These are phyloP conservation scores for Ophiostoma quercus DNA, from an alignment of 2,329 filamentous ascomycete genomes.

Conservation along the genomic window DNA sequence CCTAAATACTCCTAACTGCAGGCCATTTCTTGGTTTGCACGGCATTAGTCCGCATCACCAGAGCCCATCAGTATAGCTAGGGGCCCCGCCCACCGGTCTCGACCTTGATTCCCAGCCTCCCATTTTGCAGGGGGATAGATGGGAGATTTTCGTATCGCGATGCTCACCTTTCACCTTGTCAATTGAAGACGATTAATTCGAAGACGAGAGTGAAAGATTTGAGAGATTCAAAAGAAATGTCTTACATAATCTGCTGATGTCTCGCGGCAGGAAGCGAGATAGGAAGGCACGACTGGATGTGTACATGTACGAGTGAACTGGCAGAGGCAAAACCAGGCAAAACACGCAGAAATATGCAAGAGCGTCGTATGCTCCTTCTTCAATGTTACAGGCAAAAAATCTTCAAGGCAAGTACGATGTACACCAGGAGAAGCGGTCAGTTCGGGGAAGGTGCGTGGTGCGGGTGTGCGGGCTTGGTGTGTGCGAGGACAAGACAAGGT, in stretches of 20 bases:
- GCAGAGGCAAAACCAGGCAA: not conserved
- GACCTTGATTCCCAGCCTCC: conserved; percentile 7
- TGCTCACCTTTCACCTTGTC: conserved; percentile 2
- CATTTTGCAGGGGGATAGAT: not conserved
- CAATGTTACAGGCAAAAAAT: not conserved
- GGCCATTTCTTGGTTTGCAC: conserved; percentile 8
- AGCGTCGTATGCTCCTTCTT: conserved; percentile 10
- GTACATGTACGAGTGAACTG: not conserved
- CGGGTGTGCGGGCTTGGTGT: not conserved
- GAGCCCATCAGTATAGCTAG: not conserved
- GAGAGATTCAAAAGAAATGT: not conserved
- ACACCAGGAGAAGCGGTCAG: not conserved
- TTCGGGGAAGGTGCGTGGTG: not conserved
- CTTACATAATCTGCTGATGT: not conserved
- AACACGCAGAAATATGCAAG: conserved; percentile 9
- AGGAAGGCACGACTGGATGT: not conserved
- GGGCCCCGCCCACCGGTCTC: not conserved
- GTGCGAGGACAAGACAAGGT: not conserved
- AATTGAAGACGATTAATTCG: not conserved
- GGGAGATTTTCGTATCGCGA: not conserved
- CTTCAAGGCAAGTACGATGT: too few species aligned
- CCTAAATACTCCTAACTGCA: not conserved
- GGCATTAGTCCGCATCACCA: not conserved
- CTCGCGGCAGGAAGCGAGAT: conserved; percentile 4
- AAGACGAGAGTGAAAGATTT: too few species aligned